These are phyloP conservation scores for Echria macrotheca DNA, from an alignment of 495 filamentous ascomycete species.

Conservation along the genomic window DNA sequence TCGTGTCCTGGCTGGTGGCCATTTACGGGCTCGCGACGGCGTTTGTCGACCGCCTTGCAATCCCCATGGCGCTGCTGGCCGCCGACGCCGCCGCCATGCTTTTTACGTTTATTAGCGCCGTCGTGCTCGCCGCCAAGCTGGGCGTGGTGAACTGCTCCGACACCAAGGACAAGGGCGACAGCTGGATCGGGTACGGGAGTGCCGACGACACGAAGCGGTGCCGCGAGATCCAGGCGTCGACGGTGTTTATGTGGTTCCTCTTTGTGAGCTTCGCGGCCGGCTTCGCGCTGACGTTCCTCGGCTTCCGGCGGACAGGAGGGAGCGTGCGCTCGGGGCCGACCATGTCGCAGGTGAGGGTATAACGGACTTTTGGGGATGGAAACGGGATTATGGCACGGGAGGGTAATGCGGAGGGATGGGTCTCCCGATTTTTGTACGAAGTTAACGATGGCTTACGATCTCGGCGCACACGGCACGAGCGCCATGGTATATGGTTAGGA, in stretches of 20 bases:
- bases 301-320: constrained; percentile 37
- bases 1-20: constrained; percentile 37
- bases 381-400: not conserved
- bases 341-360: constrained; percentile 46
- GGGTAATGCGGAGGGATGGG: not conserved
- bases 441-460: constrained; percentile 9
- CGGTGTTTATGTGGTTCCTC: constrained; percentile 47
- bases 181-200: constrained; percentile 46
- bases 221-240: constrained; percentile 45
- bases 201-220: constrained; percentile 39
- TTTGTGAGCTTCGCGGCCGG: constrained; percentile 33
- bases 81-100: constrained; percentile 36
- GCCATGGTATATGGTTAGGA: constrained; percentile 1
- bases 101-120: constrained; percentile 41
- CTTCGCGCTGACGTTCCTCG: constrained; percentile 29
- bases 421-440: constrained; percentile 12
- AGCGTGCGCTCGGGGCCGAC: constrained; percentile 35
- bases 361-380: constrained; percentile 7
- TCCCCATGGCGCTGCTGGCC: constrained; percentile 31
- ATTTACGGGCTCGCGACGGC: constrained; percentile 33
- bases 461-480: not conserved
- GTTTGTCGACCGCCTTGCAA: constrained; percentile 28
- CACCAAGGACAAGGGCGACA: constrained; percentile 10
- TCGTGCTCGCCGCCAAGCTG: constrained; percentile 46
- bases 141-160: constrained; percentile 37